These are phyloP conservation scores for Microdochium trichocladiopsis DNA, from an alignment of 2,329 filamentous ascomycete species.

Conservation along the genomic window DNA sequence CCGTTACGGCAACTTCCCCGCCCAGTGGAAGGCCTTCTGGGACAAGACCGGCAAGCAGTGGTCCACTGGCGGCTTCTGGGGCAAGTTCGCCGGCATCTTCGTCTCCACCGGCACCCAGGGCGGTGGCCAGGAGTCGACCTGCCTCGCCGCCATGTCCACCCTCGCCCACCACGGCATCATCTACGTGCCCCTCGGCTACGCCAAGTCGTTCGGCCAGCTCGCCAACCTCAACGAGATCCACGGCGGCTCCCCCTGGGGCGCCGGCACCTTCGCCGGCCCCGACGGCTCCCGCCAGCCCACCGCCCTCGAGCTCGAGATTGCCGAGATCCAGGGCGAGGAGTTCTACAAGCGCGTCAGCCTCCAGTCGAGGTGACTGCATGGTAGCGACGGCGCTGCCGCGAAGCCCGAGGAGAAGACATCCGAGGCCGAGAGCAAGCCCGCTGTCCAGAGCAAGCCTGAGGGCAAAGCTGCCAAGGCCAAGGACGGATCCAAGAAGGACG, in stretches of 20 bases:
- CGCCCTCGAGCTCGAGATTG: conserved; percentile 69
- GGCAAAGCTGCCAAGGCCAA: no score
- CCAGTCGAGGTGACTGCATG: no score
- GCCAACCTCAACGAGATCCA: conserved; percentile 70
- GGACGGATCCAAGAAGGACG: no score
- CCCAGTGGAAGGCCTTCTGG: conserved; percentile 92
- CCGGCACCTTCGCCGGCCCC: conserved; percentile 73
- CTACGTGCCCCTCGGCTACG: conserved; percentile 93
- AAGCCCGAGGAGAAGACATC: no score
- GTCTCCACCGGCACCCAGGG: conserved; percentile 74
- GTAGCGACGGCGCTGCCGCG: no score
- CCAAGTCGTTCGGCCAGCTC: conserved; percentile 65
- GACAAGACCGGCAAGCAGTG: conserved; percentile 85
- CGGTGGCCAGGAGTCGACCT: conserved; percentile 90
- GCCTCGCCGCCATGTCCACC: conserved; percentile 73
- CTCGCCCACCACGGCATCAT: conserved; percentile 90
- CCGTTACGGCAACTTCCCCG: conserved; percentile 93
- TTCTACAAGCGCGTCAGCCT: conserved; percentile 56
- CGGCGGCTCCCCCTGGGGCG: conserved; percentile 87
- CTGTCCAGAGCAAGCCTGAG: no score
- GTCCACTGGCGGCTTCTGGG: conserved; percentile 67
- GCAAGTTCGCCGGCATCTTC: conserved; percentile 90
- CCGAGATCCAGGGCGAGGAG: conserved; percentile 71
- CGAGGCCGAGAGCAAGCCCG: no score
- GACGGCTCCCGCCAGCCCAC: conserved; percentile 83